Conservation (phyloP, 1,139 yeast species). For the Hemisphaericaspora lyxosophila region DNA sequence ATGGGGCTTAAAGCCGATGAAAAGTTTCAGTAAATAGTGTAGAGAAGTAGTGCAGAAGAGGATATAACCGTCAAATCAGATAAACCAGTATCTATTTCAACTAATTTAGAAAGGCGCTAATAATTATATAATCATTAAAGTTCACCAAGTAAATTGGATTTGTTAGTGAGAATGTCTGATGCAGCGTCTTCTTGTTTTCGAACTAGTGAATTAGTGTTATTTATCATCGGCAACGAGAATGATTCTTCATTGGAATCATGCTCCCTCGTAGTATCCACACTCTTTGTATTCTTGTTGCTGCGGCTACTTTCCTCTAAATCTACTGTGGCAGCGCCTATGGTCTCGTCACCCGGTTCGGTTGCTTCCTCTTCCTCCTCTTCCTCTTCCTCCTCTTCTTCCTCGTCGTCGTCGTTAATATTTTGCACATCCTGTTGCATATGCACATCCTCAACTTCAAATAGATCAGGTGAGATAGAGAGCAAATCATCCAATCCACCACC, state of each 20-base stretch:
- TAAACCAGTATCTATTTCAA: neutral
- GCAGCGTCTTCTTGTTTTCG: slow-evolving; percentile 1
- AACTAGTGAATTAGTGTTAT: slow-evolving; percentile 13
- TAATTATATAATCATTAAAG: neutral
- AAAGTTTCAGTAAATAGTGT: slow-evolving; percentile 31
- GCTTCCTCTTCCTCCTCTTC: slow-evolving; percentile 12
- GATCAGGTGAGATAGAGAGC: slow-evolving; percentile 53
- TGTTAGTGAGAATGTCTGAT: neutral
- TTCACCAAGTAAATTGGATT: neutral
- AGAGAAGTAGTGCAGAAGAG: too few species aligned
- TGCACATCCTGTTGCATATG: too few species aligned
- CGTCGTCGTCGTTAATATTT: too few species aligned
- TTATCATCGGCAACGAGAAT: slow-evolving; percentile 32
- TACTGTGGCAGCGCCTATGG: slow-evolving; percentile 1
- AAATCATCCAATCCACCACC: slow-evolving; percentile 82
- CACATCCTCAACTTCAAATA: slow-evolving; percentile 33
- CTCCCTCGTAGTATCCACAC: too few species aligned
- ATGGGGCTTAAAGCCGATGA: slow-evolving; percentile 76
- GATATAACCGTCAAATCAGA: too few species aligned
- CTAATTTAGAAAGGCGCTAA: neutral
- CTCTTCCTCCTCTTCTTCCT: slow-evolving; percentile 11
- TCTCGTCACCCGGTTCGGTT: slow-evolving; percentile 5
- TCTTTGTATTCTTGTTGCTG: too few species aligned
- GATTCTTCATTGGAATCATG: slow-evolving; percentile 24
- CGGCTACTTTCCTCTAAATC: slow-evolving; percentile 2